Evolutionary conservation across 352 stramenopile species (phyloP), one percentile per base, ranked within the genome.

Genomic region (Phytopythium kandeliae): DNA sequence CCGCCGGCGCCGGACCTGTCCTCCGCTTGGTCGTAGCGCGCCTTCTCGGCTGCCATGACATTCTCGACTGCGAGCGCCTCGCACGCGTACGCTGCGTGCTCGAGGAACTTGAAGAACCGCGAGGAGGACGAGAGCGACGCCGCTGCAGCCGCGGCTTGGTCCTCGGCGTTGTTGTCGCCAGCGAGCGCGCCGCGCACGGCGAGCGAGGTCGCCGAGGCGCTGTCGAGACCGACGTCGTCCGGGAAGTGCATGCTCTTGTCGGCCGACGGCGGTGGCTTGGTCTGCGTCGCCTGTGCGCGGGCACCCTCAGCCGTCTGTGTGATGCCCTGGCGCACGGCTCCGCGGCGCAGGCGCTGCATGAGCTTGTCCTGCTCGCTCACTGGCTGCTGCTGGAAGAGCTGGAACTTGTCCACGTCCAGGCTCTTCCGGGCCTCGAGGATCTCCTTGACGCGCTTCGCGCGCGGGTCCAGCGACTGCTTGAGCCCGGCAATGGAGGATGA

Each of bases 231-330:
- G 5, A 87, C 74, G n/a, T 90, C 76, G 33, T 90, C 79, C 0
- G 79, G 79, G 22, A 87, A 90, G 33, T 85, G 72, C 76, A 86
- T 90, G 30, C 61, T 66, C 33, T 80, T 73, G 40, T 86, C 65
- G 9, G 65, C 47, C 0, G 55, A 50, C n/a, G 67, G 48, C 2
- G 67, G 57, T 7, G 58, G 43, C 38, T 86, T 83, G 11, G 76
- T 88, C 57, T 88, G 76, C 15, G 69, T 85, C 15, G 34, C 52
- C 4, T 73, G 57, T 2, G 59, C 57, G 34, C 77, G 73, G 21
- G 74, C 74, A 11, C 75, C 76, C 35, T 88, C 78, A 50, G 71
- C 84, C 0, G 74, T 85, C 45, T 90, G 78, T 1, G 70, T 57
- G 30, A 78, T 78, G 0, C 69, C 73, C 24, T 88, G 78, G 15